Percentiles rank a stretch among this genome's conserved stretches.
Conservation (phyloP, 768 basidiomycete species). For the Lactarius hengduanensis region DNA sequence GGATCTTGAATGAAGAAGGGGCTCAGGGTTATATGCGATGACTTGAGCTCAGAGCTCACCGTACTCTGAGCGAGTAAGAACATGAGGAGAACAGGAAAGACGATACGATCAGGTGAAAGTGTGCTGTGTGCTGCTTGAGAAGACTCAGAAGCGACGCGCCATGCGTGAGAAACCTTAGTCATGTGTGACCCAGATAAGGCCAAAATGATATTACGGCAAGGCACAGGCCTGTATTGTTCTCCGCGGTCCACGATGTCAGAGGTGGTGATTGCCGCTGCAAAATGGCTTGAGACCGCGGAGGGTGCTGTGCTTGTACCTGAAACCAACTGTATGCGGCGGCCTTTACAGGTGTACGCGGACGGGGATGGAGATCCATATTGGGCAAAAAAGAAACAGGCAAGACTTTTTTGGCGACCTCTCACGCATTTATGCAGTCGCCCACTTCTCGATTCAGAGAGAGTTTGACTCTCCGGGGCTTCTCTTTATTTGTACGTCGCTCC, state of each 20-base stretch:
- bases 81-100: conserved; percentile 45
- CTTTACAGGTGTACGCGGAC: background rate
- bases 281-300: background rate
- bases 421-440: background rate
- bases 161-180: conserved; percentile 20
- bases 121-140: background rate
- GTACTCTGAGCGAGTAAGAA: conserved; percentile 96
- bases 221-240: background rate
- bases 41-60: conserved; percentile 43
- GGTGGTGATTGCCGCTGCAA: background rate
- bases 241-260: background rate
- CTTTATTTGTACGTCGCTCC: background rate
- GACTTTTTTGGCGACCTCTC: background rate
- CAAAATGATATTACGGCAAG: background rate
- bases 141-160: conserved; percentile 16
- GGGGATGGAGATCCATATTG: background rate
- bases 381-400: background rate
- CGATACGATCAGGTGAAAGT: background rate
- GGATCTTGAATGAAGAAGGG: conserved; percentile 54
- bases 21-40: conserved; percentile 6
- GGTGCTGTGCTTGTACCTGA: background rate
- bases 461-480: background rate
- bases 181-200: conserved; percentile 2
- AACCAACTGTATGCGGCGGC: background rate
- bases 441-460: background rate